Base-by-base conservation (phyloP, 768 basidiomycete genomes). In the Hemileccinum impolitum region DNA sequence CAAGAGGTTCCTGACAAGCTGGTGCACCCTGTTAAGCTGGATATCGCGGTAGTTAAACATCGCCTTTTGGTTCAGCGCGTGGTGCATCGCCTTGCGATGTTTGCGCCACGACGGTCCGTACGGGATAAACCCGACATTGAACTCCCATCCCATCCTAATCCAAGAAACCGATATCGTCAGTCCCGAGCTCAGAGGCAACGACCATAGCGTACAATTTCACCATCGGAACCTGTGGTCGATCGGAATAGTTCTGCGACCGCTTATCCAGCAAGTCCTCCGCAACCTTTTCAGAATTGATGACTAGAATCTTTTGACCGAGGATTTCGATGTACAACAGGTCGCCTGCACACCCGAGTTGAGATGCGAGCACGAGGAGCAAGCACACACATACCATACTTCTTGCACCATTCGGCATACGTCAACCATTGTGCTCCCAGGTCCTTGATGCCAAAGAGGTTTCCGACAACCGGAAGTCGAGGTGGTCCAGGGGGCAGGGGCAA, bases 361-460 rank as follows among this genome's bases (percentile, higher is more conserved):
- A 14, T 5, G 6, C 17, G 21, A 11, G 6, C 8, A 36, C 11
- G 15, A 3, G 12, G 21, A 21, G 40, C 28, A 40, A 31, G 14
- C 1, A 15, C 6, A 23, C 4, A n/a, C 9, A 3, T 47, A 75
- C 76, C 75, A 50, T 71, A 75, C 62, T 65, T 62, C 35, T 67
- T 57, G 12, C 70, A 72, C 75, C 75, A 76, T 35, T 69, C 66
- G 9, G 69, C 60, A 41, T 71, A 73, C 6, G 68, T 72, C 12
- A 71, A 36, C 72, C 72, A 77, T 30, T 55, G 63, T 0, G 52
- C 52, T 12, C 72, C 71, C 31, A 73, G 65, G 28, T 59, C 57
- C 35, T 67, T 65, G 67, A 77, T 72, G 43, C 73, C 72, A 6
- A 75, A 55, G 6, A 76, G 48, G 50, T 76, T 77, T 32, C 72